Evolutionary conservation across 1,284 basidiomycete genomes (phyloP).

Genomic region (Trametes sp.): DNA sequence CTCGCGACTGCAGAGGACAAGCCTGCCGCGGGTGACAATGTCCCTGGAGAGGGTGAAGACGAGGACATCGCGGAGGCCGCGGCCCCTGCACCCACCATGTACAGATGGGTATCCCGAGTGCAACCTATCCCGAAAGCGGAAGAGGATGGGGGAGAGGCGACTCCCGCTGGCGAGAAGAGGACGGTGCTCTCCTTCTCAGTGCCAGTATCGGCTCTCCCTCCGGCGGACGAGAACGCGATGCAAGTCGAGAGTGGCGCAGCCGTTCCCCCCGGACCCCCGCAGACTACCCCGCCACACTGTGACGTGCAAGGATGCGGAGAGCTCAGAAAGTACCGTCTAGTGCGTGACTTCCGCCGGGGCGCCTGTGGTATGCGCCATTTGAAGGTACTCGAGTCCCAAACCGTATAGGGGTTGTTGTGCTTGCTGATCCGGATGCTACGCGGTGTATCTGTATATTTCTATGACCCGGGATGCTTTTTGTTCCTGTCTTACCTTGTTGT

Average conservation of each 20-base stretch:
- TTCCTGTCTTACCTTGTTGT: background rate
- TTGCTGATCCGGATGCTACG: background rate
- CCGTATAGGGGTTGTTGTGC: conserved; percentile 8
- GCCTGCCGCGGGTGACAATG: conserved; percentile 43
- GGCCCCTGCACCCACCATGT: conserved; percentile 56
- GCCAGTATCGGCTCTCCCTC: conserved; percentile 50
- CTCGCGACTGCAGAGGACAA: conserved; percentile 56
- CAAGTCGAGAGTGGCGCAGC: conserved; percentile 30
- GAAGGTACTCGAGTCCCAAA: conserved; percentile 53
- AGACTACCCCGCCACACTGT: conserved; percentile 41
- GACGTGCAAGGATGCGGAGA: conserved; percentile 55
- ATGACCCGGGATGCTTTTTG: background rate
- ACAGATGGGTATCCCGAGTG: conserved; percentile 67
- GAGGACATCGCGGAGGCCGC: conserved; percentile 34
- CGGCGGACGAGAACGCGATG: conserved; percentile 25
- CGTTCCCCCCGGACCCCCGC: conserved; percentile 32
- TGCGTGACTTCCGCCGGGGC: conserved; percentile 55
- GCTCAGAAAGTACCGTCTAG: conserved; percentile 59
- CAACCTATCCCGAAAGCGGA: conserved; percentile 32
- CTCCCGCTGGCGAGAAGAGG: conserved; percentile 29
- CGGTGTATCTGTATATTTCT: background rate
- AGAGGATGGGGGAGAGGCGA: conserved; percentile 9
- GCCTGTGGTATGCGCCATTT: conserved; percentile 66
- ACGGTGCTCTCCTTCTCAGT: conserved; percentile 61
- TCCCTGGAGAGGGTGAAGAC: conserved; percentile 43